Evolutionary conservation across 257 asterid species (phyloP).

Genomic region (Solanum piurae): DNA sequence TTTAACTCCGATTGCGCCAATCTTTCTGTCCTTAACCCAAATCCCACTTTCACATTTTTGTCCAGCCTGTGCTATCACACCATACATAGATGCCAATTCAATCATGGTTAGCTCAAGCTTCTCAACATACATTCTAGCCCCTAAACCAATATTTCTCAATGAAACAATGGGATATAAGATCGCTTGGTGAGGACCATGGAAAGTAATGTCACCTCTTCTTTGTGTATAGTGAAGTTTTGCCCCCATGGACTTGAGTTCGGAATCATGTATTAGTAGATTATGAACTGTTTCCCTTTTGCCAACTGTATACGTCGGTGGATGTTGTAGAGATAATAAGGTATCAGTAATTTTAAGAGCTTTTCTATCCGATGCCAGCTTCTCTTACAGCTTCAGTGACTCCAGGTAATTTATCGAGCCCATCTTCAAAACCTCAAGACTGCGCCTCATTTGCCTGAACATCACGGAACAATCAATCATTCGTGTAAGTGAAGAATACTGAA

Average conservation of each 20-base stretch:
- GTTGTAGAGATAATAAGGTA: slow-evolving; percentile 49
- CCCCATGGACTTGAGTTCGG: slow-evolving; percentile 50
- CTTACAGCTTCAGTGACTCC: slow-evolving; percentile 59
- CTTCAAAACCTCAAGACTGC: slow-evolving; percentile 47
- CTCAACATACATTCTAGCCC: slow-evolving; percentile 62
- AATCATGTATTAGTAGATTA: slow-evolving; percentile 41
- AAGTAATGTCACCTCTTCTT: slow-evolving; percentile 76
- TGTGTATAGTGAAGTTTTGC: slow-evolving; percentile 56
- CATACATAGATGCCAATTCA: slow-evolving; percentile 45
- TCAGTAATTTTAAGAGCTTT: slow-evolving; percentile 35
- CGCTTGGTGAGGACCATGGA: slow-evolving; percentile 72
- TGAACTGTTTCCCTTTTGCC: slow-evolving; percentile 56
- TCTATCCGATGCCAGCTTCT: slow-evolving; percentile 37
- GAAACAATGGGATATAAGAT: slow-evolving; percentile 59
- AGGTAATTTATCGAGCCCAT: slow-evolving; percentile 46
- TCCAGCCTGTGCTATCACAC: slow-evolving; percentile 47
- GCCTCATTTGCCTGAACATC: not conserved
- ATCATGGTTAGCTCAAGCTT: slow-evolving; percentile 64
- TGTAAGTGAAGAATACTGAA: not conserved
- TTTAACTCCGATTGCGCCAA: slow-evolving; percentile 62
- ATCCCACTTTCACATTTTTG: slow-evolving; percentile 50
- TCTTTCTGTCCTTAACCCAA: slow-evolving; percentile 57
- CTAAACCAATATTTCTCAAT: slow-evolving; percentile 48
- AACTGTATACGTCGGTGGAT: slow-evolving; percentile 72
- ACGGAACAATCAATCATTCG: not conserved